Base-by-base conservation (phyloP, 495 filamentous ascomycete genomes). In the Thozetella sp. region DNA sequence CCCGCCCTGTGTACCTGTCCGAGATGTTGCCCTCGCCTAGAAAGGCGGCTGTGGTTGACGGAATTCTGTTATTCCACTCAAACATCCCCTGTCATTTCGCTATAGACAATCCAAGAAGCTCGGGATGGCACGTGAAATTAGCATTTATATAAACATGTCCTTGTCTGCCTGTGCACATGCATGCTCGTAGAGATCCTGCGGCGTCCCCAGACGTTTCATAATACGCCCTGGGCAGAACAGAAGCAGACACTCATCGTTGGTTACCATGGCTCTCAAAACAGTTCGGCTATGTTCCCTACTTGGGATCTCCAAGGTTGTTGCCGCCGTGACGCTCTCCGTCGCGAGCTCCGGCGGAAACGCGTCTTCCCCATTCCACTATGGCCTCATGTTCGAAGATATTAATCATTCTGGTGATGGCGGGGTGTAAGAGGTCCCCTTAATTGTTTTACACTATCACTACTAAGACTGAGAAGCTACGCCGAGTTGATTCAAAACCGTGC, bases 391-490 rank as follows among this genome's bases (percentile, higher is more conserved):
- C 43, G 43, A 88, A 84, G 87, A 90, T 68, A 89, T 89, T 74
- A 87, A 90, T 70, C 85, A 90, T 68, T 89, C 85, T 22, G 89
- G 89, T 9, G 90, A 92, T 66, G 90, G 90, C 6, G 90, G 90
- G 15, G 83, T 92, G 43, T 48, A 48, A 10, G 43, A 6, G 30
- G 6, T 37, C 30, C 30, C 15, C 15, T 37, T 15, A 37, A 37
- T 37, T 6, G 30, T 37, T 37, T 37, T 15, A 15, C 30, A 6
- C 6, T 10, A 48, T 15, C 43, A n/a, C n/a, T n/a, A n/a, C n/a
- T 3, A 20, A 4, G 43, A 48, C 43, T 48, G 43, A 48, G 10
- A 4, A 48, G 43, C 40, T 91, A 93, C 63, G 90, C 87, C 25
- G 88, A 93, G 64, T 69, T 93, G 15, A 85, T 92, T 25, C 78